Base-by-base conservation (phyloP, 352 stramenopile species). In the Globisporangium cylindrosporum region DNA sequence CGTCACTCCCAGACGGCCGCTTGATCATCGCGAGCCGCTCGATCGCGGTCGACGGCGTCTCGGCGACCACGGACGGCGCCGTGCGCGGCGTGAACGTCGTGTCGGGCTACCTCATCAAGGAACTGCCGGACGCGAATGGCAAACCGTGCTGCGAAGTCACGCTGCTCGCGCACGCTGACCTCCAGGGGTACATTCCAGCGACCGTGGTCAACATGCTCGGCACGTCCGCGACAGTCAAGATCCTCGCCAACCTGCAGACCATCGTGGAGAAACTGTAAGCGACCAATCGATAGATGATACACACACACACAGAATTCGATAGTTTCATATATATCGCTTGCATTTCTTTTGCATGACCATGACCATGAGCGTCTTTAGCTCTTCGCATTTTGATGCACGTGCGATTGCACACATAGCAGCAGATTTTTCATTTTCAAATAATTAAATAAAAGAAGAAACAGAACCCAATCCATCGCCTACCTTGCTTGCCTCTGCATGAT, bases 131-230 rank as follows among this genome's bases (percentile, higher is more conserved):
- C 59, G 70, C 70, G 27, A 51, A 81, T 22, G 81, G 77, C 49
- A 78, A 78, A 46, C 69, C 79, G 10, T 89, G 80, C 73, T 93
- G 84, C 66, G 66, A 91, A 54, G 85, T 93, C 59, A 92, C 81
- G 24, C 81, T 94, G 46, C 63, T 94, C 4, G 87, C 84, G 29
- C 87, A 94, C 70, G 84, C 82, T 59, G 86, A 94, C 59, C 72
- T 94, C 58, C 70, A 80, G 9, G 87, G 87, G n/a, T 93, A 87
- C 73, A 91, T 94, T 67, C 87, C 87, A 32, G 76, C 87, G 25
- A 83, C 76, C 60, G 78, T 94, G 61, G 83, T 93, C 73, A 94
- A 93, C 78, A 90, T 91, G 83, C 82, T 93, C 58, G 86, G 86
- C 70, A 93, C 86, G 70, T 93, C 86, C 5, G 83, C 86, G n/a